Evolutionary conservation across 441 rosid genomes (phyloP).

Genomic region (Aleurites moluccanus): DNA sequence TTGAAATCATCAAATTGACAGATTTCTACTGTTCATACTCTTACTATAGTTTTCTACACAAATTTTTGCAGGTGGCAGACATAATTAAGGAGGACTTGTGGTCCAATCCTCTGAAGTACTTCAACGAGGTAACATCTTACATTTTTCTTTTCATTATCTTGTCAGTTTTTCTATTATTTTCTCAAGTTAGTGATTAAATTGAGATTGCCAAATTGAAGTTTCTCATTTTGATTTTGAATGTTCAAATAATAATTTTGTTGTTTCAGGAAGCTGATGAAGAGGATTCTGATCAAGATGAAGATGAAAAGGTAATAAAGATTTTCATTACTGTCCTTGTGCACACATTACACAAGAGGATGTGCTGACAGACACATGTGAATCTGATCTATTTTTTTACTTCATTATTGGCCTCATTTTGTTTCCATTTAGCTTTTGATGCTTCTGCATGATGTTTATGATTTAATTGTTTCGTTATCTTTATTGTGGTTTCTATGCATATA

Average conservation of each 20-base stretch:
- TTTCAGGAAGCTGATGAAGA: conserved; percentile 80
- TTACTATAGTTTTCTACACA: background rate
- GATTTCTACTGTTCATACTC: background rate
- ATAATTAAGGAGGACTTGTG: conserved; percentile 88
- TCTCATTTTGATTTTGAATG: conserved; percentile 46
- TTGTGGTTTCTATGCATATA: background rate
- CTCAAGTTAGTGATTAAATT: background rate
- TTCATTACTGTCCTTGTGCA: background rate
- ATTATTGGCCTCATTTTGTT: background rate
- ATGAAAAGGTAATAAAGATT: conserved; percentile 15
- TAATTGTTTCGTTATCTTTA: background rate
- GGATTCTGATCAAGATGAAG: conserved; percentile 54
- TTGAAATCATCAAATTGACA: background rate
- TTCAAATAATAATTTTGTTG: conserved; percentile 1
- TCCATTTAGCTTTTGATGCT: background rate
- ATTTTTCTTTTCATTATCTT: background rate
- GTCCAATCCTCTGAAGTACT: conserved; percentile 68
- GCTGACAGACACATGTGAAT: background rate
- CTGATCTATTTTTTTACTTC: background rate
- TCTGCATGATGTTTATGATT: background rate
- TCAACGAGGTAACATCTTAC: conserved; percentile 25
- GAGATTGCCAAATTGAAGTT: background rate
- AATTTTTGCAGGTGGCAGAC: conserved; percentile 65
- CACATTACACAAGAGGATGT: background rate
- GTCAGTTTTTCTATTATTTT: background rate